Percentiles rank a stretch among this genome's conserved stretches.
phyloP scores from a whole-genome alignment of 371 early-diverging fungal genomes.

The Lichtheimia corymbifera region DNA sequence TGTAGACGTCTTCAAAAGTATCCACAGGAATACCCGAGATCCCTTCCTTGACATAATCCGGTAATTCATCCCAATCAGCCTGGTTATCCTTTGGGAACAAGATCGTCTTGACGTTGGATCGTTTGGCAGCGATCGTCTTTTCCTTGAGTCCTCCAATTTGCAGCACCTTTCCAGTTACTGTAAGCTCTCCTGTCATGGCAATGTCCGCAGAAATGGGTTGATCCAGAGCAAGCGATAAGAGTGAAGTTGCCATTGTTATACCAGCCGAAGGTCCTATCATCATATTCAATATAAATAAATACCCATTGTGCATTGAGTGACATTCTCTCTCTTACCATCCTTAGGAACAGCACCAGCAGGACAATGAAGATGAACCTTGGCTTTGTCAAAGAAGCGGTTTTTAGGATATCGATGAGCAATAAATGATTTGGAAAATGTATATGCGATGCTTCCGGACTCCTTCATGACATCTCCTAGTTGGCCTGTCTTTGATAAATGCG shows the following conservation, averaged over 20 bases:
- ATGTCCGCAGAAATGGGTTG: slow-evolving; percentile 76
- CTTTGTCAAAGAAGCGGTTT: slow-evolving; percentile 89
- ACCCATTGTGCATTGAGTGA: slow-evolving; percentile 84
- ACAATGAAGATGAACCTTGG: slow-evolving; percentile 92
- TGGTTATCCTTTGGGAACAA: slow-evolving; percentile 90
- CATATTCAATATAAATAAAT: slow-evolving; percentile 56
- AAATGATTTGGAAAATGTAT: slow-evolving; percentile 87
- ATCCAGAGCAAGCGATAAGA: slow-evolving; percentile 87
- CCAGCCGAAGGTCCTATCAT: slow-evolving; percentile 90
- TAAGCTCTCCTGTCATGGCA: slow-evolving; percentile 98
- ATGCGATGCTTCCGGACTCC: slow-evolving; percentile 92
- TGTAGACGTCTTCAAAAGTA: slow-evolving; percentile 77
- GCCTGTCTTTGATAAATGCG: slow-evolving; percentile 81
- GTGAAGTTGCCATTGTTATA: slow-evolving; percentile 92
- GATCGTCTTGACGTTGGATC: slow-evolving; percentile 85
- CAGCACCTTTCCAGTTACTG: slow-evolving; percentile 94
- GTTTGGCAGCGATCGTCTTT: slow-evolving; percentile 96
- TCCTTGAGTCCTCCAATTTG: slow-evolving; percentile 98
- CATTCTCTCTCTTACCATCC: slow-evolving; percentile 93
- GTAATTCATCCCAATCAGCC: slow-evolving; percentile 94
- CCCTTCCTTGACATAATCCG: slow-evolving; percentile 89
- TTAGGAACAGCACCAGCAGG: slow-evolving; percentile 98
- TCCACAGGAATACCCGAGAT: slow-evolving; percentile 82
- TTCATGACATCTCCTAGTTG: slow-evolving; percentile 99
- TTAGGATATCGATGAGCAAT: slow-evolving; percentile 73